Evolutionary conservation across 495 filamentous ascomycete species (phyloP).

Genomic region (Pyronema domesticum): DNA sequence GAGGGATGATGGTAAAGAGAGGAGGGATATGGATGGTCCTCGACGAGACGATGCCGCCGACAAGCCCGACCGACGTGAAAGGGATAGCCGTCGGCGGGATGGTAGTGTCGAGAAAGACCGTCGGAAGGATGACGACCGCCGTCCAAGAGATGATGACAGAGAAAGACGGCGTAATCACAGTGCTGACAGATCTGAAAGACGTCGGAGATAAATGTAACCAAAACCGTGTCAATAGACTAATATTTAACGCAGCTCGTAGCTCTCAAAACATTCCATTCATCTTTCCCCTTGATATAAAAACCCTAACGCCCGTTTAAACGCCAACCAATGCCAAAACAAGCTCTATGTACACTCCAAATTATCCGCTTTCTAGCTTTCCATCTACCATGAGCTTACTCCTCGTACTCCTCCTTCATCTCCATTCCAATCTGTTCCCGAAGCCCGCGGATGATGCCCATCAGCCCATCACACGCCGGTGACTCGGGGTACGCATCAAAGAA

Average conservation of each 20-base stretch:
- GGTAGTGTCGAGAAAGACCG: background rate
- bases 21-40: background rate
- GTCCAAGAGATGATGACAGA: background rate
- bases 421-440: background rate
- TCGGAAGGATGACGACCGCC: background rate
- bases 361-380: no score
- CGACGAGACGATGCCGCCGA: background rate
- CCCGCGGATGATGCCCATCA: conserved; percentile 53
- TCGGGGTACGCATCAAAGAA: conserved; percentile 89
- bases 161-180: background rate
- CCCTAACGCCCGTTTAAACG: no score
- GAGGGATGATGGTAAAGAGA: background rate
- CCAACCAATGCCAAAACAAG: no score
- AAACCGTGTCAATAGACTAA: background rate
- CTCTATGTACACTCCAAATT: no score
- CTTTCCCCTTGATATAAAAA: no score
- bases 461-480: conserved; percentile 65
- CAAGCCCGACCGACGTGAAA: background rate
- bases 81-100: background rate
- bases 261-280: no score
- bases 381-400: background rate
- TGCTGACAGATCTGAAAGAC: background rate
- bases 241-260: background rate
- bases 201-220: background rate
- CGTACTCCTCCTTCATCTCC: background rate